Evolutionary conservation across 495 filamentous ascomycete species (phyloP), one percentile per base, ranked within the genome.

Genomic region (Tuber borchii): DNA sequence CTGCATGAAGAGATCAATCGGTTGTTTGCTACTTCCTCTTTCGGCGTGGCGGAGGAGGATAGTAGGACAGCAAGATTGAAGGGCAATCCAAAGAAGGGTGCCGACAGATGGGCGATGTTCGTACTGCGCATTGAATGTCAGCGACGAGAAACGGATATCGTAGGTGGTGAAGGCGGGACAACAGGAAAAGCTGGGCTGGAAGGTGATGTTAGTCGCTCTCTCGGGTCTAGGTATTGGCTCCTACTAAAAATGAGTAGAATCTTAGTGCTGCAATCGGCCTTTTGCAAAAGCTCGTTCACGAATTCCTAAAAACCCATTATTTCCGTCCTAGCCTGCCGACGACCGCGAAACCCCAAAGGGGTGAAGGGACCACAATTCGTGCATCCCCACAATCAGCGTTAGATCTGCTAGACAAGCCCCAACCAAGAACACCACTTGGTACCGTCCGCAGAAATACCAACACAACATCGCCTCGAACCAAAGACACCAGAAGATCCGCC

Each of bases 101-200:
- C 93, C 44, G 93, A 97, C 82, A 87, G 90, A 76, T 97, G 92
- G 91, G 93, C 94, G 2, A 96, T 95, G 92, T 98, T 97, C 79
- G 91, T 90, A 81, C 86, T 99, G 46, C 89, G 89, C 12, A 89
- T 99, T n/a, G 85, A 86, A 5, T 77, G 81, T 84, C 22, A 40
- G 74, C 20, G 82, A 77, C 34, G 76, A 83, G 80, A 75, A 40
- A 14, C 72, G 80, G 34, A 51, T 19, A 43, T 77, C 8, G 26
- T 83, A 1, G 82, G 82, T 14, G 81, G 82, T 6, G 82, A 83
- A 43, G 82, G 82, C 3, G 82, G 82, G 19, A 83, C 82, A 9
- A 76, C 75, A 42, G 82, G 82, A 7, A 83, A 83, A 48, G 79
- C 72, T 1, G 82, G 82, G 0, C 42, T 83, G 10, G 82, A 76